Evolutionary conservation across 1,139 yeast species (phyloP).

Genomic region (Yamadazyma epiphylla): DNA sequence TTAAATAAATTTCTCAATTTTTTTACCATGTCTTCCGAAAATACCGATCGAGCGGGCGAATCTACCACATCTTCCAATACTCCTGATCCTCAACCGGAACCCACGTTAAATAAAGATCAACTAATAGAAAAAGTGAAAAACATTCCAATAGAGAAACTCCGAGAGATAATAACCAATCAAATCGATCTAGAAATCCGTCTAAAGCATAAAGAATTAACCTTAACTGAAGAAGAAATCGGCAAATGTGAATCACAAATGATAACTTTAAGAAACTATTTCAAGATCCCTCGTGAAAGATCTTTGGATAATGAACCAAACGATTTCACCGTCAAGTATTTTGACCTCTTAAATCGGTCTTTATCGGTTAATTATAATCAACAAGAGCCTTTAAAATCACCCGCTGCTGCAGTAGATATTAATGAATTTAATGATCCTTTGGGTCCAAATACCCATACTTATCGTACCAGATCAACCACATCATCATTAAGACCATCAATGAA

Average conservation of each 20-base stretch:
- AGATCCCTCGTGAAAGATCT: slow-evolving; percentile 35
- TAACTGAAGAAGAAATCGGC: slow-evolving; percentile 59
- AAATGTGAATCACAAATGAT: slow-evolving; percentile 62
- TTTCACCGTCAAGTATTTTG: slow-evolving; percentile 46
- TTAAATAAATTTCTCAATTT: background rate
- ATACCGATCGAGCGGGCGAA: slow-evolving; percentile 1
- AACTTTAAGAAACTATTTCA: slow-evolving; percentile 51
- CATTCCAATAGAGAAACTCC: slow-evolving; percentile 36
- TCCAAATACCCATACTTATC: slow-evolving; percentile 24
- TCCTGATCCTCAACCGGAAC: background rate
- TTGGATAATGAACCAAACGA: slow-evolving; percentile 45
- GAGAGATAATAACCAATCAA: slow-evolving; percentile 43
- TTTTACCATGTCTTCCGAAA: slow-evolving; percentile 1
- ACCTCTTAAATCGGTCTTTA: slow-evolving; percentile 33
- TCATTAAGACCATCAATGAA: slow-evolving; percentile 36
- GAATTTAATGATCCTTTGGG: background rate
- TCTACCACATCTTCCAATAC: background rate
- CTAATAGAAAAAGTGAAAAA: slow-evolving; percentile 19
- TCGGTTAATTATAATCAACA: slow-evolving; percentile 27
- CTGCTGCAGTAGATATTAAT: background rate
- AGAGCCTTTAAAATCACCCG: slow-evolving; percentile 3
- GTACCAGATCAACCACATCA: slow-evolving; percentile 50
- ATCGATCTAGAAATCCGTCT: slow-evolving; percentile 68
- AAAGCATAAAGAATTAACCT: slow-evolving; percentile 61
- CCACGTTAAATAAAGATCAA: slow-evolving; percentile 3